Base-by-base conservation (phyloP, 495 filamentous ascomycete species). In the Pyrenula aspistea region DNA sequence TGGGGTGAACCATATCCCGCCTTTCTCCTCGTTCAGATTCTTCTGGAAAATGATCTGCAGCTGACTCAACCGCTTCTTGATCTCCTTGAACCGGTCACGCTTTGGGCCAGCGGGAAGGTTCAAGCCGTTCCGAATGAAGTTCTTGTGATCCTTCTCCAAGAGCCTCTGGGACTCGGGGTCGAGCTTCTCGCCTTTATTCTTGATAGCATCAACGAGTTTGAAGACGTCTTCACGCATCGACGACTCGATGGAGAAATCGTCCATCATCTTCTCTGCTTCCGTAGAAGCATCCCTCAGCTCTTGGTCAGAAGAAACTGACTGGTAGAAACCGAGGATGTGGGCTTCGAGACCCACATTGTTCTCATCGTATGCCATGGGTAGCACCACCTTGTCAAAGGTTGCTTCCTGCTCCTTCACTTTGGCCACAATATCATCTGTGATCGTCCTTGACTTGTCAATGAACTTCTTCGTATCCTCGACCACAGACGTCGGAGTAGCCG, bases 361-460 rank as follows among this genome's bases (percentile, higher is more conserved):
- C 71, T 91, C 86, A 63, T 89, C 82, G 25, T 81, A 71, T 49
- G 78, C 78, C 59, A 88, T 77, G 8, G 83, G 83, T n/a, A 70
- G 68, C 49, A 92, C 31, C 23, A 85, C 78, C 23, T 80, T 82
- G 31, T 76, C 75, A 60, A 91, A 92, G 50, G 76, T 82, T 25
- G 88, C 85, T 24, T 76, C 75, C 15, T 82, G 77, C 21, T 78
- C 75, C 55, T 74, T 81, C 57, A 96, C 74, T 25, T 82, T 77
- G 55, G 75, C 76, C 22, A 86, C 90, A 25, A 96, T 75, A 55
- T 77, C 77, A 71, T 97, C 88, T 57, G 93, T 81, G 31, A 93
- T 65, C 11, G 71, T 69, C 52, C 85, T 83, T 15, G 85, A 87
- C 49, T 66, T 73, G 22, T 85, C 78, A 58, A 91, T 88, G 51